Conservation (phyloP, 2,329 filamentous ascomycete genomes). For the Nemania serpens region DNA sequence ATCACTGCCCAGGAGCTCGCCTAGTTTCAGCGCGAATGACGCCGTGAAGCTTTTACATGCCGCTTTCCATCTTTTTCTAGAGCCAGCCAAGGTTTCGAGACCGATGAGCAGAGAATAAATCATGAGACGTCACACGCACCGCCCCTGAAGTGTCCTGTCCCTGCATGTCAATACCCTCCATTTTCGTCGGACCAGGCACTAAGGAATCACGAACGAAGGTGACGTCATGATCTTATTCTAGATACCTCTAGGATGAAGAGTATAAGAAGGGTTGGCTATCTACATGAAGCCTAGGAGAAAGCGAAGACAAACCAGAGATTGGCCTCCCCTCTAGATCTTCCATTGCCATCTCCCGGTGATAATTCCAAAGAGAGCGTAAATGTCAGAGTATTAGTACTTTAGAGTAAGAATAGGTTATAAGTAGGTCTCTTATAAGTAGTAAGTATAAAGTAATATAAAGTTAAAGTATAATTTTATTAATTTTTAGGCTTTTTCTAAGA, state of each 20-base stretch:
- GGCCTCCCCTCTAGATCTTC: no score
- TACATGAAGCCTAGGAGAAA: background rate
- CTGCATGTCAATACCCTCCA: constrained; percentile 6
- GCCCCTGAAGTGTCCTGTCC: background rate
- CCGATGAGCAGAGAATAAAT: background rate
- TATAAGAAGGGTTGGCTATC: background rate
- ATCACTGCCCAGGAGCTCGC: constrained; percentile 8
- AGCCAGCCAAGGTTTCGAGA: constrained; percentile 7
- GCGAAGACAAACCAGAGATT: no score
- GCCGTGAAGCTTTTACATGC: background rate
- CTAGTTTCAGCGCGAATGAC: background rate
- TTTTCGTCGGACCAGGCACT: background rate
- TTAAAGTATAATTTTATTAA: no score
- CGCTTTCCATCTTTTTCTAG: background rate
- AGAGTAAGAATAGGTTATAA: no score
- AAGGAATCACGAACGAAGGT: background rate
- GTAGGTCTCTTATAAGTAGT: no score
- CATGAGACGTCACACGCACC: constrained; percentile 3
- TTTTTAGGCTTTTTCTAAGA: no score
- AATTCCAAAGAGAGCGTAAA: no score
- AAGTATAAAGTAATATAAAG: no score
- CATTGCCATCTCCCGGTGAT: no score
- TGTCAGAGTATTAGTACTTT: no score
- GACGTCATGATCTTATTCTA: background rate
- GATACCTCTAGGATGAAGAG: background rate